phyloP scores from a whole-genome alignment of 768 basidiomycete genomes.

The Agaricus sinodeliciosus region DNA sequence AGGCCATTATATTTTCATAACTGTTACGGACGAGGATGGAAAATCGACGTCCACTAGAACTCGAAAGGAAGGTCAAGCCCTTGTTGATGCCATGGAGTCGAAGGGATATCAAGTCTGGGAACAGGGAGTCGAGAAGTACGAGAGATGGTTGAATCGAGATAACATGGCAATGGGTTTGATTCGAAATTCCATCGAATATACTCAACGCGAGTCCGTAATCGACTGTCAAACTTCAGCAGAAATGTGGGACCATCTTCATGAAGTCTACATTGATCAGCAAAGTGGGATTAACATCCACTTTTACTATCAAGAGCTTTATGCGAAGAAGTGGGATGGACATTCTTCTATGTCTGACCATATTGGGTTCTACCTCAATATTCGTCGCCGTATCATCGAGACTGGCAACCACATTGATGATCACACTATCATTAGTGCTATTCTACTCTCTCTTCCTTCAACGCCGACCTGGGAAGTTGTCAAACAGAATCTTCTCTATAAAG shows the following conservation, averaged over 20 bases:
- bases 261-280: constrained; percentile 3
- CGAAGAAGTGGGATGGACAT: constrained; percentile 8
- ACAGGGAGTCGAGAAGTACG: no score
- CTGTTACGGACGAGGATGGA: no score
- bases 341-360: no score
- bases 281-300: constrained; percentile 9
- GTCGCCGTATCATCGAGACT: constrained; percentile 6
- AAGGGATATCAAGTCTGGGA: no score
- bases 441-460: not conserved
- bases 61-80: no score
- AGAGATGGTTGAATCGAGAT: not conserved
- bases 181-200: not conserved
- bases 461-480: not conserved
- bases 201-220: not conserved
- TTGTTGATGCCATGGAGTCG: no score
- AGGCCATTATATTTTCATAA: no score
- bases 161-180: not conserved
- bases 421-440: not conserved
- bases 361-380: constrained; percentile 11
- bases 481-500: not conserved
- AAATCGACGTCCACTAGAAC: no score
- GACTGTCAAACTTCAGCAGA: not conserved
- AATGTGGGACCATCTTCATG: constrained; percentile 4
- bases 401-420: constrained; percentile 2
- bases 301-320: constrained; percentile 13